A percentile compares a stretch with the other conserved stretches of the same genome.
Evolutionary conservation across 805 yeast genomes (phyloP).

Genomic region (Kodamaea laetipori): DNA sequence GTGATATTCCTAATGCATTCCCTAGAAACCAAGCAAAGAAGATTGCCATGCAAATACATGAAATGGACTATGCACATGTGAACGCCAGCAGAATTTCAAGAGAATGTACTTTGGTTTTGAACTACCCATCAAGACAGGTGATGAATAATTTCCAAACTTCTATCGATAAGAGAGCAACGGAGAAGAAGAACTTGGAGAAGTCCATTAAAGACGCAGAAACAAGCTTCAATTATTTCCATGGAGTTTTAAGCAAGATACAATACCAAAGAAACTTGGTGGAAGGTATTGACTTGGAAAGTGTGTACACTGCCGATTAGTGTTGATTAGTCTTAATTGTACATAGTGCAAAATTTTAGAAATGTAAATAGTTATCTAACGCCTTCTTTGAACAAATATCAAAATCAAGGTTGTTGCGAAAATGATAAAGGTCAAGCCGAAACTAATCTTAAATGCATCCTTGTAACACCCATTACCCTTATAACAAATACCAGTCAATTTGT

Average conservation of each 20-base stretch:
- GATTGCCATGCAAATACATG: constrained; percentile 60
- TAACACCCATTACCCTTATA: constrained; percentile 41
- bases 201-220: constrained; percentile 57
- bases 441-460: constrained; percentile 36
- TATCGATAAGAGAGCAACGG: constrained; percentile 60
- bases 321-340: constrained; percentile 5
- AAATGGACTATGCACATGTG: constrained; percentile 72
- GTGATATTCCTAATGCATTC: constrained; percentile 86
- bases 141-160: constrained; percentile 65
- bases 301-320: constrained; percentile 40
- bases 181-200: constrained; percentile 56
- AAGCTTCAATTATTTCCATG: constrained; percentile 56
- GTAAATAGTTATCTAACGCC: constrained; percentile 10
- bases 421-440: constrained; percentile 32
- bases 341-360: constrained; percentile 3
- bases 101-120: constrained; percentile 80
- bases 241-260: constrained; percentile 46
- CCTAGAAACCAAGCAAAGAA: constrained; percentile 80
- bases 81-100: constrained; percentile 78
- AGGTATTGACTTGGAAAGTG: constrained; percentile 46
- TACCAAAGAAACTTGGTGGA: constrained; percentile 45
- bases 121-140: constrained; percentile 81
- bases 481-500: constrained; percentile 43
- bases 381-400: constrained; percentile 31
- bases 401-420: constrained; percentile 24